Evolutionary conservation across 2,329 filamentous ascomycete genomes (phyloP), one percentile per base, ranked within the genome.

Genomic region (Colletotrichum sp.): DNA sequence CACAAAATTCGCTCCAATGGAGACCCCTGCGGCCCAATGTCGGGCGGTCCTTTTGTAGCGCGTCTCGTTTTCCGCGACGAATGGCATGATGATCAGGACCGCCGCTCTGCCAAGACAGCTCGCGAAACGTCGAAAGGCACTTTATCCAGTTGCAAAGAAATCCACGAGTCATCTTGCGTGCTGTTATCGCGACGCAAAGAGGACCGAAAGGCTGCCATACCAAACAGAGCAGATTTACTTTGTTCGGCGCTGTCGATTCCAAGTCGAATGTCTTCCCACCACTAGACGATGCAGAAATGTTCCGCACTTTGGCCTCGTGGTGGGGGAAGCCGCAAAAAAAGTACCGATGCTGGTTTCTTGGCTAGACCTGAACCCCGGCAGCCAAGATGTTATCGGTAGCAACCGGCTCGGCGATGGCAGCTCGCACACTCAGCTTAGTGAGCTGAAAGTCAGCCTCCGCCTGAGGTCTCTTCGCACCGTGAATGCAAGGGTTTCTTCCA

Each of bases 1-100:
- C 48, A 55, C 28, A 44, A 69, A 30, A 11, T 25, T 27, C 63
- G 34, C 68, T 61, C 72, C 61, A 75, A 67, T 68, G 34, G 36
- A 22, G 34, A 71, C 55, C 63, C 61, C 60, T 66, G 63, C 57
- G 30, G 73, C 28, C 69, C 44, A 68, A 75, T 68, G 48, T 57
- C 61, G 19, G 36, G 27, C 27, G 44, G 61, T 57, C 69, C 73
- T 75, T 75, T 61, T 75, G 64, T 75, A 64, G 73, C 69, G 69
- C 34, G 69, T 68, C 34, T 68, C 39, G 57, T 57, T 68, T 57
- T 44, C 28, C 64, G 36, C 72, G 34, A 71, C 68, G 68, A 74
- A 61, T 74, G 68, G 72, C 48, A 74, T 52, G 72, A 30, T 68
- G 25, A 59, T n/a, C 28, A 55, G 72, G 68, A 36, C 72, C 34